Evolutionary conservation across 768 basidiomycete genomes (phyloP).

Genomic region (Sporobolomyces roseus): DNA sequence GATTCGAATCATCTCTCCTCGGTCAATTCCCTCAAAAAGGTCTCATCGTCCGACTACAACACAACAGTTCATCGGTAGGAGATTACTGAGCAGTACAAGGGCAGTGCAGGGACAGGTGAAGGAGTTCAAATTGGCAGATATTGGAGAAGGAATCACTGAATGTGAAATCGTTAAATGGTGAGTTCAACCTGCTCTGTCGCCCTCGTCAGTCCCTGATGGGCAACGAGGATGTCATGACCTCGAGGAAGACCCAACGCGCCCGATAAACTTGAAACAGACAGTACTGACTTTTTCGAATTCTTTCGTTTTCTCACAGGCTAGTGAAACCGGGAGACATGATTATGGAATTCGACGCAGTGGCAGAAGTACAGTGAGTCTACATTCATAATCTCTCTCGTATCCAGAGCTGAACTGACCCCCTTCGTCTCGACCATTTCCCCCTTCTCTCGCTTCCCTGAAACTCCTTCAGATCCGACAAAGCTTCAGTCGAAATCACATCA

Average conservation of each 20-base stretch:
- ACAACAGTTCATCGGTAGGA: not conserved
- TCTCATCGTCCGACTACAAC: too few relatives aligned
- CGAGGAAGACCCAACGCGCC: too few relatives aligned
- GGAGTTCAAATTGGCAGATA: constrained; percentile 45
- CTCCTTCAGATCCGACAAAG: constrained; percentile 70
- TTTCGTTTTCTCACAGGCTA: constrained; percentile 54
- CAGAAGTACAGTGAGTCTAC: constrained; percentile 58
- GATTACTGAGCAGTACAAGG: constrained; percentile 4
- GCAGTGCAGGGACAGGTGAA: constrained; percentile 10
- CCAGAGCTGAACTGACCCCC: not conserved
- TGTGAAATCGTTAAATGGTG: constrained; percentile 84
- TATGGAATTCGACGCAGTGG: constrained; percentile 62
- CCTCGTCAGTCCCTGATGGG: not conserved
- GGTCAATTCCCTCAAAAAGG: too few relatives aligned
- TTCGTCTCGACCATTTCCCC: not conserved
- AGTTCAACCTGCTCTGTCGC: not conserved
- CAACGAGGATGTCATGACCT: too few relatives aligned
- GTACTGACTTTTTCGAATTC: not conserved
- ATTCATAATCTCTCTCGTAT: not conserved
- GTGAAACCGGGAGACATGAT: constrained; percentile 58
- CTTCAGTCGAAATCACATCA: constrained; percentile 83
- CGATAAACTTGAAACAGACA: too few relatives aligned
- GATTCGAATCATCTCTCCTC: too few relatives aligned
- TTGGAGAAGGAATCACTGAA: constrained; percentile 87
- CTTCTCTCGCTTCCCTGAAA: not conserved